Conservation (phyloP, 768 basidiomycete genomes). For the Podaxis rugospora region DNA sequence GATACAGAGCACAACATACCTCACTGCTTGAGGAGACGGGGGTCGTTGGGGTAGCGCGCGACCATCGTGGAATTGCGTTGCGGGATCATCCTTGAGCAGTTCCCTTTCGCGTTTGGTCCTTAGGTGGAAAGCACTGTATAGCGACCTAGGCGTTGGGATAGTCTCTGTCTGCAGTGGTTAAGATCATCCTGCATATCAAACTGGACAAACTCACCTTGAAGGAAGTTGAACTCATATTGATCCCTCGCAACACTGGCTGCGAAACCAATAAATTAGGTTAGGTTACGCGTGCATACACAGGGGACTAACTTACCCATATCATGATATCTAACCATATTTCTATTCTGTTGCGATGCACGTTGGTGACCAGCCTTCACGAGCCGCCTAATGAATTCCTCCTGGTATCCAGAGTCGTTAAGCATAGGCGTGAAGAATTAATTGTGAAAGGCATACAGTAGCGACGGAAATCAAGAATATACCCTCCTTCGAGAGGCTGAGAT, state of each 20-base stretch:
- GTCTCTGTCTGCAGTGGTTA: constrained; percentile 41
- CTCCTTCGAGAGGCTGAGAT: constrained; percentile 69
- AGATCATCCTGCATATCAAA: background rate
- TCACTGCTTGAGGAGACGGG: background rate
- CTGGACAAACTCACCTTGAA: constrained; percentile 43
- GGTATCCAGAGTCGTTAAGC: constrained; percentile 12
- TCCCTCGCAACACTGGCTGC: constrained; percentile 55
- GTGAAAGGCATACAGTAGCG: constrained; percentile 54
- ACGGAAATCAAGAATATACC: constrained; percentile 69
- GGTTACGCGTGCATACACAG: background rate
- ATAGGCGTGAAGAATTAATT: background rate
- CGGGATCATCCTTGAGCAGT: constrained; percentile 56
- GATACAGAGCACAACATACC: background rate
- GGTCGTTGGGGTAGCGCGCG: background rate
- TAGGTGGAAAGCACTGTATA: constrained; percentile 55
- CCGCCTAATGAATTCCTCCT: constrained; percentile 87
- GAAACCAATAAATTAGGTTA: constrained; percentile 11
- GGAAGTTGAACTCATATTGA: constrained; percentile 68
- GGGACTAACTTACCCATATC: constrained; percentile 62
- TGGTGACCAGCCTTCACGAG: constrained; percentile 66
- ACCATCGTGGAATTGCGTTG: constrained; percentile 24
- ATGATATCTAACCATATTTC: constrained; percentile 58
- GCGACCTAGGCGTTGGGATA: constrained; percentile 57
- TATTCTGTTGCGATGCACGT: constrained; percentile 52
- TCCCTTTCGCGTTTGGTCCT: constrained; percentile 24